These are phyloP conservation scores for Naumovozyma baii DNA, from an alignment of 805 yeast species.

Conservation along the genomic window DNA sequence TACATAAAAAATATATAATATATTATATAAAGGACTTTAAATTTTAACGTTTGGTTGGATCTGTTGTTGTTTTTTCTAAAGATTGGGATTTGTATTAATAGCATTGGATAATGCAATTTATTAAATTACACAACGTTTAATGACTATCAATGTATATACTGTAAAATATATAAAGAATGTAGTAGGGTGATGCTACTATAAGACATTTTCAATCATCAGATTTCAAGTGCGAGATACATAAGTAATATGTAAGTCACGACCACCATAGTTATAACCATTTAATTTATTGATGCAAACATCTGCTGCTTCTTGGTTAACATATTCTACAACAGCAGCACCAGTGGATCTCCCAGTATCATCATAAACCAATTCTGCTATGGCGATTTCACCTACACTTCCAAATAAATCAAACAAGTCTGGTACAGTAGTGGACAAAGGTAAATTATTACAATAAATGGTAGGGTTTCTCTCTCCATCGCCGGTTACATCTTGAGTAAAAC, in stretches of 20 bases:
- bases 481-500: slow-evolving; percentile 55
- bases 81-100: no score
- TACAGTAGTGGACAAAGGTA: slow-evolving; percentile 81
- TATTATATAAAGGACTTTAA: background rate
- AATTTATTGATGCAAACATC: slow-evolving; percentile 65
- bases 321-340: slow-evolving; percentile 78
- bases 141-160: background rate
- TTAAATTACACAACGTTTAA: background rate
- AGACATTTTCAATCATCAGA: background rate
- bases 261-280: slow-evolving; percentile 76
- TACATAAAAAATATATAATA: no score
- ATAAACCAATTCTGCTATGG: slow-evolving; percentile 65
- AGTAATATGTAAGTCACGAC: slow-evolving; percentile 57
- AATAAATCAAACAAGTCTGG: slow-evolving; percentile 79
- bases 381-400: slow-evolving; percentile 71
- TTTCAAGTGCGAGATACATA: slow-evolving; percentile 41
- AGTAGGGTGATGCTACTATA: no score
- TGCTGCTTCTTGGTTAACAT: slow-evolving; percentile 56
- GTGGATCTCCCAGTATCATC: slow-evolving; percentile 55
- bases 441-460: slow-evolving; percentile 58
- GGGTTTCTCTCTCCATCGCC: slow-evolving; percentile 55
- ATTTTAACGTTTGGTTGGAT: background rate
- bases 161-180: background rate
- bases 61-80: background rate
- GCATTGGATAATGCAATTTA: no score